A percentile compares a stretch with the other conserved stretches of the same genome.
Conservation (phyloP, 2,329 filamentous ascomycete species). For the Aspergillus sp. region DNA sequence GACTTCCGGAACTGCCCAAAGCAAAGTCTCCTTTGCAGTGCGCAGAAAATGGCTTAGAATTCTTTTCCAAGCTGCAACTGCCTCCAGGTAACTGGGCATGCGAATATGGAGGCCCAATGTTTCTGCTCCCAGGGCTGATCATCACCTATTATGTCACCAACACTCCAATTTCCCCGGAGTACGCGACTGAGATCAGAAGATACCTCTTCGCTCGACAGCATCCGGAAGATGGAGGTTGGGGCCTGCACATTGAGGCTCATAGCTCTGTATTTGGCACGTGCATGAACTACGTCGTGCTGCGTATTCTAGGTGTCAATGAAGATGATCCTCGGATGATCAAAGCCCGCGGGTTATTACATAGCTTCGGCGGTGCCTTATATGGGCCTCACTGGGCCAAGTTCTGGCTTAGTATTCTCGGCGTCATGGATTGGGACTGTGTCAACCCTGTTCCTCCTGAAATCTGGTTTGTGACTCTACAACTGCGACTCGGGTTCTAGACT, state of each 20-base stretch:
- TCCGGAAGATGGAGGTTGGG: slow-evolving; percentile 92
- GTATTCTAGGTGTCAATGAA: slow-evolving; percentile 77
- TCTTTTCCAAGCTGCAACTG: slow-evolving; percentile 87
- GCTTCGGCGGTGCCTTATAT: slow-evolving; percentile 79
- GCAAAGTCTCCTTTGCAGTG: slow-evolving; percentile 73
- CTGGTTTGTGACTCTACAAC: slow-evolving; percentile 56
- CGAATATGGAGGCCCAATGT: slow-evolving; percentile 98
- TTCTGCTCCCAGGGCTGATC: slow-evolving; percentile 81
- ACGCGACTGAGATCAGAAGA: slow-evolving; percentile 84
- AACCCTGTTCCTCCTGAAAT: slow-evolving; percentile 92
- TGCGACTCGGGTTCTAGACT: slow-evolving; percentile 6
- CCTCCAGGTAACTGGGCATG: slow-evolving; percentile 92
- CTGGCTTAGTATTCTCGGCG: slow-evolving; percentile 82
- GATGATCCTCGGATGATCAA: slow-evolving; percentile 84
- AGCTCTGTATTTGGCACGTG: slow-evolving; percentile 87
- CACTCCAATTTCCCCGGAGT: slow-evolving; percentile 76
- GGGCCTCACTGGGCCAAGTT: slow-evolving; percentile 97
- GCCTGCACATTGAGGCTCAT: slow-evolving; percentile 89
- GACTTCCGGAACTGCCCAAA: slow-evolving; percentile 68
- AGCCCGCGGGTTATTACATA: slow-evolving; percentile 78
- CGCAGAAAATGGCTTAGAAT: slow-evolving; percentile 78
- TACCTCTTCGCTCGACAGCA: slow-evolving; percentile 86
- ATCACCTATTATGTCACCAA: slow-evolving; percentile 86
- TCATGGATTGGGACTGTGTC: slow-evolving; percentile 86
- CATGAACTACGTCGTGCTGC: slow-evolving; percentile 81